Base-by-base conservation (phyloP, 768 basidiomycete genomes). In the Panaeolus papilionaceus region DNA sequence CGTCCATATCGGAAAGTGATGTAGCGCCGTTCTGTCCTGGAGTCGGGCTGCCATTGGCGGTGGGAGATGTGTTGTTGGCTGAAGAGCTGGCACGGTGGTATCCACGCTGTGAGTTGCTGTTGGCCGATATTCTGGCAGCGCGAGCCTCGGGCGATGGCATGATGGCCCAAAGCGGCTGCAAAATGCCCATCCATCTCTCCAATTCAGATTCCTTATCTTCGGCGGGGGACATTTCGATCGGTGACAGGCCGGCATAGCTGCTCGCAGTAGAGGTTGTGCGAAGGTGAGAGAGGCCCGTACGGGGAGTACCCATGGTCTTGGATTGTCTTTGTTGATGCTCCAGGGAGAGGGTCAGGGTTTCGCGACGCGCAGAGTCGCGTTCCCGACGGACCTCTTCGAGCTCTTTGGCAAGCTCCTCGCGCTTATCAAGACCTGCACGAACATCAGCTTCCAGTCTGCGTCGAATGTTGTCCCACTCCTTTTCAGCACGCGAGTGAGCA, bases 101-200 rank as follows among this genome's bases (percentile, higher is more conserved):
- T 63, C 79, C 78, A 65, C 84, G 84, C 61, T 78, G 82, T 66
- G 75, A 73, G 47, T 77, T 79, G 10, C 33, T 58, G n/a, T 58
- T 58, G 47, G 63, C 37, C 14, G 71, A 68, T 70, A 92, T 85
- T 72, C 88, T 92, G 62, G 88, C 79, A 0, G 88, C 90, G 37
- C 96, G 92, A 12, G 90, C 86, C 78, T 96, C 93, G 10, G 93
- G 89, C 2, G 94, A 92, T 11, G 96, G 96, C 0, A 98, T 86
- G 45, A 91, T 82, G 4, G 84, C 78, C 95, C 95, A 99, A 26
- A 97, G 72, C 10, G 92, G 88, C 63, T 85, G 85, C 38, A 97
- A 85, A 23, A 90, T 76, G 5, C 88, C 81, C 42, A 89, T 81
- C 68, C 94, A 81, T 7, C 85, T 83, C 28, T 82, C 81, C 18